These are phyloP conservation scores for Microbotryomycetes sp. DNA, from an alignment of 1,284 basidiomycete genomes.

Conservation along the genomic window DNA sequence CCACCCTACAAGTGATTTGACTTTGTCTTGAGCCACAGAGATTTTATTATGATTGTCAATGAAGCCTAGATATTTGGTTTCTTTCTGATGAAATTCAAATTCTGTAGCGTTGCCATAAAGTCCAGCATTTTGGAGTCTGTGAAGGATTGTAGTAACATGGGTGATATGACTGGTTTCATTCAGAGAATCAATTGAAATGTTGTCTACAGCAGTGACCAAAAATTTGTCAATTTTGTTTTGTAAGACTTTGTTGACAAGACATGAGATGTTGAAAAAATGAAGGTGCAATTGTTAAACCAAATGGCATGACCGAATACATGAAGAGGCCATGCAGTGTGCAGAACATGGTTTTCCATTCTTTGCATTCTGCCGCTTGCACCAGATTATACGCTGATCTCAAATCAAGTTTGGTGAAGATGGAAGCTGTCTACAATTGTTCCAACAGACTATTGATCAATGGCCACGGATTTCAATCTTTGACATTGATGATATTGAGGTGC, in stretches of 20 bases:
- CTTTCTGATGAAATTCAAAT: constrained; percentile 13
- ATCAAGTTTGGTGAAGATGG: constrained; percentile 42
- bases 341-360: constrained; percentile 45
- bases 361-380: constrained; percentile 34
- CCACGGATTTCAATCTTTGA: constrained; percentile 44
- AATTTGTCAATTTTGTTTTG: constrained; percentile 36
- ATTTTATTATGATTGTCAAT: constrained; percentile 42
- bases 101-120: constrained; percentile 15
- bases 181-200: constrained; percentile 45
- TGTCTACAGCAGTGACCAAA: constrained; percentile 41
- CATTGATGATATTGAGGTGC: no score
- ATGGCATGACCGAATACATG: constrained; percentile 46
- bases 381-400: constrained; percentile 40
- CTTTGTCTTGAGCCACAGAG: constrained; percentile 46
- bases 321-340: constrained; percentile 44
- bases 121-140: constrained; percentile 35
- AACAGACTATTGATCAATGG: constrained; percentile 46
- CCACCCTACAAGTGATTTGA: constrained; percentile 45
- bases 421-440: constrained; percentile 39
- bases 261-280: constrained; percentile 42
- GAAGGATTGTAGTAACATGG: constrained; percentile 43
- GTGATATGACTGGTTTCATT: constrained; percentile 43
- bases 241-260: constrained; percentile 40
- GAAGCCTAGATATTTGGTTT: constrained; percentile 48
- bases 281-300: constrained; percentile 46